Base-by-base conservation (phyloP, 1,284 basidiomycete species). In the Papiliotrema laurentii region DNA sequence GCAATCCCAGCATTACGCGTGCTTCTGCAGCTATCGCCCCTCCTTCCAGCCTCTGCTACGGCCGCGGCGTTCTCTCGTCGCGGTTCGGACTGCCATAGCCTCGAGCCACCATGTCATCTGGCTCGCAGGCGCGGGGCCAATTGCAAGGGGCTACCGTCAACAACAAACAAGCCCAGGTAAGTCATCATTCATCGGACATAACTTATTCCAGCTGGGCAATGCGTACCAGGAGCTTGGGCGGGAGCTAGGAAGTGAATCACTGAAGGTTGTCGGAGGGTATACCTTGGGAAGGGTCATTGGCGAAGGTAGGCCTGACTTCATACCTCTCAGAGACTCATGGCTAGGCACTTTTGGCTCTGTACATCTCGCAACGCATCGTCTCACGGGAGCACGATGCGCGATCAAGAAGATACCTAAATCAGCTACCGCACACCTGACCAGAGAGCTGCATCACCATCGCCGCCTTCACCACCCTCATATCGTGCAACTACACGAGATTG, bases 361-460 rank as follows among this genome's bases (percentile, higher is more conserved):
- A 22, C 84, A 92, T 46, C 79, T 97, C 66, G 92, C 89, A 41
- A 91, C 87, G 1, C 92, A 97, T 72, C 86, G 92, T 52, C 79
- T 94, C 43, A 91, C 91, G 2, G 86, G 85, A 3, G 84, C 84
- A 41, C 83, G 89, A 49, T 90, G 97, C 55, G 94, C 94, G 45
- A 87, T 98, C 76, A 98, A 98, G 76, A 93, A 97, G 74, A 91
- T 98, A 55, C 91, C 94, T 31, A 97, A 97, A 74, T 82, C 83
- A 50, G 83, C 89, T 76, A 89, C 90, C 43, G 79, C 90, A 24
- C 81, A 89, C 40, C 81, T 98, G 43, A 98, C 93, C 13, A 83
- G 96, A 56, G 96, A 98, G 75, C 94, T 98, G 51, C 94, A 98
- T 67, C 94, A 98, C 66, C 96, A 98, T 75, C 87, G 96, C 27